Evolutionary conservation across 2,329 filamentous ascomycete genomes (phyloP).

Genomic region (Xylaria sp.): DNA sequence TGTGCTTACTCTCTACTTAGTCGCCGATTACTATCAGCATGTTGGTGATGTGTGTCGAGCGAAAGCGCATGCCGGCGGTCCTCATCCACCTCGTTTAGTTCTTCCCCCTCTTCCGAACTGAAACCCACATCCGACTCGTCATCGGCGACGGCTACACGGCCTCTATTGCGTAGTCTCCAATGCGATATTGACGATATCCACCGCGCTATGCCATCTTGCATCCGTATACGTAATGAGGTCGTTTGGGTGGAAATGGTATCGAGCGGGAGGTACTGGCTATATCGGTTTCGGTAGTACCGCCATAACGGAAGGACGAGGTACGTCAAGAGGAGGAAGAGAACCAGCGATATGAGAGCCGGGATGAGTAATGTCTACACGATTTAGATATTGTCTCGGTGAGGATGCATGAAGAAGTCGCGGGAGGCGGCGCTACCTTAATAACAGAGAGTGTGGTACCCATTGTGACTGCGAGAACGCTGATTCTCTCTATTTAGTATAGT

Average conservation of each 20-base stretch:
- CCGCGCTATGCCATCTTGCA: conserved; percentile 55
- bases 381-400: conserved; percentile 19
- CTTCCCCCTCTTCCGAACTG: conserved; percentile 75
- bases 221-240: conserved; percentile 62
- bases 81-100: conserved; percentile 69
- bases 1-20: conserved; percentile 75
- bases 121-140: conserved; percentile 61
- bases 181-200: conserved; percentile 58
- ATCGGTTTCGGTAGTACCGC: conserved; percentile 75
- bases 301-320: conserved; percentile 74
- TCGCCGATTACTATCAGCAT: conserved; percentile 64
- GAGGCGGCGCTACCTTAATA: conserved; percentile 50
- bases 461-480: conserved; percentile 23
- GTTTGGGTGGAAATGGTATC: conserved; percentile 69
- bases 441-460: conserved; percentile 53
- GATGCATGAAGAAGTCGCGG: neutral
- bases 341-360: conserved; percentile 75
- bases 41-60: conserved; percentile 49
- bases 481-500: neutral
- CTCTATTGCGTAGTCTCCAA: conserved; percentile 58
- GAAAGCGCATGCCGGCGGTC: conserved; percentile 56
- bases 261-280: conserved; percentile 78
- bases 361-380: conserved; percentile 70
- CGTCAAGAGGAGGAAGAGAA: conserved; percentile 72
- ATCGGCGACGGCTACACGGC: conserved; percentile 52